Conservation (phyloP, 2,329 filamentous ascomycete genomes). For the Pseudogymnoascus sp. region DNA sequence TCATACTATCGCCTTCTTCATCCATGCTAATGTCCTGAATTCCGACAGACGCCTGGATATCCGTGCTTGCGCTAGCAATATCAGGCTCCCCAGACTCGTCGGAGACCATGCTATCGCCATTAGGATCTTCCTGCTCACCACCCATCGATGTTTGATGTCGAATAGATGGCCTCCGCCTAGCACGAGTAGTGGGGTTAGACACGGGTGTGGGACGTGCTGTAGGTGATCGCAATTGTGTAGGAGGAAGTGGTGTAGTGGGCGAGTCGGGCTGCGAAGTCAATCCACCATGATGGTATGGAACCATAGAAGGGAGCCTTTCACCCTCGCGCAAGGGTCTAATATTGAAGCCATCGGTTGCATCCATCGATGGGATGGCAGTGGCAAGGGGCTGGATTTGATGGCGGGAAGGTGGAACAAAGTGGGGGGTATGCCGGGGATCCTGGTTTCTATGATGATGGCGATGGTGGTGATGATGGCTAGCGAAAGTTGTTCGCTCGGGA, state of each 20-base stretch:
- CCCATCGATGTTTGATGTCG: slow-evolving; percentile 80
- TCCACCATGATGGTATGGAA: slow-evolving; percentile 58
- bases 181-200: slow-evolving; percentile 44
- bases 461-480: slow-evolving; percentile 45
- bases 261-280: slow-evolving; percentile 85
- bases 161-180: slow-evolving; percentile 71
- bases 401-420: slow-evolving; percentile 41
- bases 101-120: slow-evolving; percentile 73
- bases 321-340: slow-evolving; percentile 71
- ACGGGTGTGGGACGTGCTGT: slow-evolving; percentile 46
- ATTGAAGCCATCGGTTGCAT: slow-evolving; percentile 61
- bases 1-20: slow-evolving; percentile 63
- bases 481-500: slow-evolving; percentile 59
- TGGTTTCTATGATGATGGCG: slow-evolving; percentile 43
- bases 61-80: slow-evolving; percentile 62
- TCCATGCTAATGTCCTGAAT: slow-evolving; percentile 78
- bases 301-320: slow-evolving; percentile 78
- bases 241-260: slow-evolving; percentile 73
- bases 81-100: slow-evolving; percentile 69
- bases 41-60: slow-evolving; percentile 72
- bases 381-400: slow-evolving; percentile 58
- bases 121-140: slow-evolving; percentile 80
- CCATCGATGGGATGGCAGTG: slow-evolving; percentile 58
- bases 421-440: slow-evolving; percentile 38
- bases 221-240: slow-evolving; percentile 52